Conservation (phyloP, 345 rosid species). For the Aegle marmelos region DNA sequence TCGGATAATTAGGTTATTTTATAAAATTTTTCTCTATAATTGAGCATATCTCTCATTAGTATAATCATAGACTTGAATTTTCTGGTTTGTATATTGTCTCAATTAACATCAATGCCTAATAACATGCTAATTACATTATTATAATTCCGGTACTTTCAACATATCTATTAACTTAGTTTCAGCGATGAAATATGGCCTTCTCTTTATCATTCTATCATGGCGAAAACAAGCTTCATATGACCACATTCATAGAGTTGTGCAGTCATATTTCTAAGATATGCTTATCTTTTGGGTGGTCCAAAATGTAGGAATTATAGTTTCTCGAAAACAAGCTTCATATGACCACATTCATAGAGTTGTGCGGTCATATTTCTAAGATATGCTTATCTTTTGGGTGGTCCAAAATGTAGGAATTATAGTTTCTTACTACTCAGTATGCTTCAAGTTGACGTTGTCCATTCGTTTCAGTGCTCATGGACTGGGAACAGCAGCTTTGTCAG, state of each 20-base stretch:
- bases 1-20: not conserved
- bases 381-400: not conserved
- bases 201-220: accelerated
- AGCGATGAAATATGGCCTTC: not conserved
- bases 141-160: not conserved
- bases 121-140: not conserved
- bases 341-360: not conserved
- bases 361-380: not conserved
- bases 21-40: not conserved
- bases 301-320: too few relatives aligned
- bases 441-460: not conserved
- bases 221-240: not conserved
- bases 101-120: accelerated
- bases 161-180: not conserved
- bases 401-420: not conserved
- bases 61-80: not conserved
- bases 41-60: not conserved
- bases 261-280: not conserved
- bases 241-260: too few relatives aligned
- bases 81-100: not conserved
- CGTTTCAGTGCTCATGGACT: slow-evolving; percentile 88
- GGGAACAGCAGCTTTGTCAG: slow-evolving; percentile 96
- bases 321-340: not conserved
- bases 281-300: too few relatives aligned
- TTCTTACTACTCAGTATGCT: not conserved